Percentiles rank a stretch among this genome's conserved stretches.
Evolutionary conservation across 2,329 filamentous ascomycete genomes (phyloP).

Genomic region (Alternaria rosae): DNA sequence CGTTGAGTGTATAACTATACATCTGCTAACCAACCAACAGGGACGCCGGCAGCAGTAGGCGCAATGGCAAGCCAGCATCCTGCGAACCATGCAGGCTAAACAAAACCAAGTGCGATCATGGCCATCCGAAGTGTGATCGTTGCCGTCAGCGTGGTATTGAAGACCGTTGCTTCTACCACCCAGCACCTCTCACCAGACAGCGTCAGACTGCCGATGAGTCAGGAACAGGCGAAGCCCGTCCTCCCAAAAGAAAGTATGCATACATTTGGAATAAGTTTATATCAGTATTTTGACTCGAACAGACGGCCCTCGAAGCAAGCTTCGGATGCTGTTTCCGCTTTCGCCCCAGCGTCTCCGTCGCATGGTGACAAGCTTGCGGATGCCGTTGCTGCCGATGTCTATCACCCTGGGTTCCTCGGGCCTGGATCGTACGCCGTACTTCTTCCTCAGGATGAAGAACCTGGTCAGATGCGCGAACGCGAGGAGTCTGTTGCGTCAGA

Average conservation of each 20-base stretch:
- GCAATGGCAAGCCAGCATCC: slow-evolving; percentile 44
- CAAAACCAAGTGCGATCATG: slow-evolving; percentile 46
- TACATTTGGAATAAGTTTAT: not conserved
- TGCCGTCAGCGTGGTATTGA: slow-evolving; percentile 44
- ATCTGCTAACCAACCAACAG: slow-evolving; percentile 22
- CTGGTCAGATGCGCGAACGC: slow-evolving; percentile 21
- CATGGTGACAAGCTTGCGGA: slow-evolving; percentile 38
- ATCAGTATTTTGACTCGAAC: not conserved
- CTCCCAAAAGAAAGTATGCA: slow-evolving; percentile 39
- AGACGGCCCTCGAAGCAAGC: slow-evolving; percentile 31
- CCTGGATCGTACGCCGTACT: slow-evolving; percentile 44
- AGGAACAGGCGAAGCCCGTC: slow-evolving; percentile 23
- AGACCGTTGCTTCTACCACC: slow-evolving; percentile 46
- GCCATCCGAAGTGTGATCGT: slow-evolving; percentile 41
- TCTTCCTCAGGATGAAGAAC: slow-evolving; percentile 37
- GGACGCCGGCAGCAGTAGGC: slow-evolving; percentile 36
- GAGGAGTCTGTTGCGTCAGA: slow-evolving; percentile 37
- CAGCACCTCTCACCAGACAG: slow-evolving; percentile 44
- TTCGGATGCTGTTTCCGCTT: slow-evolving; percentile 10
- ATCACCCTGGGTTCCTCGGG: slow-evolving; percentile 44
- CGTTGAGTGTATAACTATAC: not conserved
- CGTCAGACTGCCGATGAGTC: slow-evolving; percentile 21
- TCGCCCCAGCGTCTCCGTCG: slow-evolving; percentile 20
- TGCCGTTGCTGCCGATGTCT: slow-evolving; percentile 42
- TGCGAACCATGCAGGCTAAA: slow-evolving; percentile 46